Evolutionary conservation across 331 rosid genomes (phyloP).

Genomic region (Rosa hybrid): DNA sequence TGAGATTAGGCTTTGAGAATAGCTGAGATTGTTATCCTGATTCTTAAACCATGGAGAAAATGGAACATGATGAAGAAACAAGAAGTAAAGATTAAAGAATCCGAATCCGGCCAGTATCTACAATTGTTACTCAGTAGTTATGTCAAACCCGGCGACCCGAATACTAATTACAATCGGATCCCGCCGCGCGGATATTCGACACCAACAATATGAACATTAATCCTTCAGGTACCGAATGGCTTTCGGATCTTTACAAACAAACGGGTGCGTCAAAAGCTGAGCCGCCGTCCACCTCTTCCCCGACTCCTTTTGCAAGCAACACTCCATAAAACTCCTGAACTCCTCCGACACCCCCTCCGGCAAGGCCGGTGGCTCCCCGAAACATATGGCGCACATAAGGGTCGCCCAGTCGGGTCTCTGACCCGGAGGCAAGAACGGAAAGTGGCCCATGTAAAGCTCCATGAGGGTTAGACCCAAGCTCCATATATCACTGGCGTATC

Average conservation of each 20-base stretch:
- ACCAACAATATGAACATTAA: not conserved
- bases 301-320: conserved; percentile 84
- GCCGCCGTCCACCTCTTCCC: conserved; percentile 70
- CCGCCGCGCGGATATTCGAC: conserved; percentile 13
- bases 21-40: not conserved
- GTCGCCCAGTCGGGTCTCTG: conserved; percentile 94
- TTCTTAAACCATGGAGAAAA: not conserved
- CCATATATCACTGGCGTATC: conserved; percentile 84
- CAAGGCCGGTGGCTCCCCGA: conserved; percentile 68
- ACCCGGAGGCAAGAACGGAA: conserved; percentile 77
- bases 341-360: conserved; percentile 56
- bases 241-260: conserved; percentile 38
- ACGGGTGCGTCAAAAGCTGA: conserved; percentile 73
- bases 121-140: not conserved
- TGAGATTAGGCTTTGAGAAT: too few species aligned
- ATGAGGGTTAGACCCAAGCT: conserved; percentile 81
- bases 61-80: not conserved
- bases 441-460: conserved; percentile 86
- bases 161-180: conserved; percentile 3
- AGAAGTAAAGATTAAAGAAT: not conserved
- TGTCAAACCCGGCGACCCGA: conserved; percentile 19
- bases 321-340: conserved; percentile 59
- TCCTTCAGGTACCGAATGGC: not conserved
- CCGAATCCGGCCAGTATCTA: conserved; percentile 24
- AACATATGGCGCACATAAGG: conserved; percentile 90